Percentiles rank a stretch among this genome's conserved stretches.
phyloP scores from a whole-genome alignment of 495 filamentous ascomycete genomes.

The Thozetella sp. region DNA sequence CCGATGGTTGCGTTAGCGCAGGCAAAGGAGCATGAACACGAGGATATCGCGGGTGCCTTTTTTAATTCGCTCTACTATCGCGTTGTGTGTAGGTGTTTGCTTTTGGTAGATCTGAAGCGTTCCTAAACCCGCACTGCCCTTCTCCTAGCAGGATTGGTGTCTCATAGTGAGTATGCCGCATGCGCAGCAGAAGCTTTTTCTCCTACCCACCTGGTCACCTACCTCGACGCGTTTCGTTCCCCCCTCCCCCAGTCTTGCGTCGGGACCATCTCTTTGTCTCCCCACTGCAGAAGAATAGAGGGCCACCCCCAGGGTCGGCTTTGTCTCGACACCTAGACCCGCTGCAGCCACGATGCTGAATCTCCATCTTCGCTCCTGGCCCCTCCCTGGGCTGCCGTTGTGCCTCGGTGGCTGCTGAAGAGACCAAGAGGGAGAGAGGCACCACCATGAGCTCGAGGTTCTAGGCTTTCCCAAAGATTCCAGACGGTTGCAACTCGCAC shows the following conservation, averaged over 20 bases:
- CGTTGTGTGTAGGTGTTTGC: too few species aligned
- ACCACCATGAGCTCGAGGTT: too few species aligned
- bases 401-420: too few species aligned
- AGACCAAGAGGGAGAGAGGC: too few species aligned
- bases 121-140: not conserved
- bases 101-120: not conserved
- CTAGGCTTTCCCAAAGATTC: too few species aligned
- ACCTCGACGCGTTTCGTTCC: too few species aligned
- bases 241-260: not conserved
- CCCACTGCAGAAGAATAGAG: not conserved
- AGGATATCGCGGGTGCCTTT: too few species aligned
- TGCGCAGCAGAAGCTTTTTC: not conserved
- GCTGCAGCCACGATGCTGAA: not conserved
- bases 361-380: not conserved
- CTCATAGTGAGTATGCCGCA: not conserved
- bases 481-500: too few species aligned
- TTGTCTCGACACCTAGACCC: not conserved
- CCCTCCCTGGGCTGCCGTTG: too few species aligned
- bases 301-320: not conserved
- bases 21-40: too few species aligned
- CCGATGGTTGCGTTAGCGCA: too few species aligned
- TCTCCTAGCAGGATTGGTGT: not conserved
- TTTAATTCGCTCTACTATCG: too few species aligned
- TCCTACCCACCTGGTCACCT: not conserved
- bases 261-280: not conserved